phyloP scores from a whole-genome alignment of 2,329 filamentous ascomycete species.

The Neophaeococcomyces aloes region DNA sequence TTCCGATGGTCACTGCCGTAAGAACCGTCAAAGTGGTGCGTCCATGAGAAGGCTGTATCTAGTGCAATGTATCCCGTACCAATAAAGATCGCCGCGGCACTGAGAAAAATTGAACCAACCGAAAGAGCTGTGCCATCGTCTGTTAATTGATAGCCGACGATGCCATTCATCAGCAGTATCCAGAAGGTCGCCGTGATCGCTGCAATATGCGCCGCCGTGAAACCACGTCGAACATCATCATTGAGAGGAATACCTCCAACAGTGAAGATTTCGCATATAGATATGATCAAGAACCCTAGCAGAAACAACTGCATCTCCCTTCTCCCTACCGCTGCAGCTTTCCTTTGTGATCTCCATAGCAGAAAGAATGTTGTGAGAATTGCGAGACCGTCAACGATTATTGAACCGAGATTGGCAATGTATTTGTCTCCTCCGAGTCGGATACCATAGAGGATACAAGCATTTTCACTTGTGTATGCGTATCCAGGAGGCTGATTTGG shows the following conservation, averaged over 20 bases:
- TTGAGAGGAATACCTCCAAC: constrained; percentile 77
- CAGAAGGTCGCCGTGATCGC: constrained; percentile 79
- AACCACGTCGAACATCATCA: constrained; percentile 60
- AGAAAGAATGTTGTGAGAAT: constrained; percentile 59
- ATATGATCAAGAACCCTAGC: constrained; percentile 70
- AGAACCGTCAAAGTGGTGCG: constrained; percentile 61
- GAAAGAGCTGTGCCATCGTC: constrained; percentile 88
- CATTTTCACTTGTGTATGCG: constrained; percentile 43
- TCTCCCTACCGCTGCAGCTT: constrained; percentile 86
- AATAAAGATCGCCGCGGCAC: constrained; percentile 63
- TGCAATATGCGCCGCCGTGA: constrained; percentile 81
- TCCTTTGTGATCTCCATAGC: constrained; percentile 70
- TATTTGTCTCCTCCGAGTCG: constrained; percentile 52
- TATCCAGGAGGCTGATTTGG: constrained; percentile 48
- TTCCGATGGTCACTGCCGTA: constrained; percentile 53
- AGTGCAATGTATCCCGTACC: constrained; percentile 93
- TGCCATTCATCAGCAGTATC: constrained; percentile 82
- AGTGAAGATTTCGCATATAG: constrained; percentile 94
- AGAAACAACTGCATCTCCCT: constrained; percentile 97
- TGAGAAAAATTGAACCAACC: constrained; percentile 60
- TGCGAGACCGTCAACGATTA: constrained; percentile 67
- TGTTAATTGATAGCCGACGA: constrained; percentile 85
- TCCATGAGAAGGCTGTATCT: constrained; percentile 83
- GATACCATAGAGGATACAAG: constrained; percentile 70
- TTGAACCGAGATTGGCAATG: constrained; percentile 85